These are phyloP conservation scores for Tricholoma bakamatsutake DNA, from an alignment of 768 basidiomycete genomes.

Conservation along the genomic window DNA sequence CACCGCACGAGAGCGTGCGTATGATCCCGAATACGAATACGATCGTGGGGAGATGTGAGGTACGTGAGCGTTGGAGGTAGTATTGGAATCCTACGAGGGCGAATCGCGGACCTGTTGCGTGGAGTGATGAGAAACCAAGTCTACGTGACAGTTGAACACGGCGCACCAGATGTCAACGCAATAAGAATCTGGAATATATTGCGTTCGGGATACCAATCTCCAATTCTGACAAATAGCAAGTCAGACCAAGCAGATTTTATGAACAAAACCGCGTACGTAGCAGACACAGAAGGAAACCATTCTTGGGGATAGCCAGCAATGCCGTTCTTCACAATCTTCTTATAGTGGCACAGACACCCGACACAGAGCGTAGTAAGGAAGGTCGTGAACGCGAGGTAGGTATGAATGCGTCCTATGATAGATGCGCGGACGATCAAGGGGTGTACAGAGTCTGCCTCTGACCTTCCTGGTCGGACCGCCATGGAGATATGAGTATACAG, in stretches of 20 bases:
- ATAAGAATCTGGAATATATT: slow-evolving; percentile 85
- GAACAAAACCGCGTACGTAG: slow-evolving; percentile 46
- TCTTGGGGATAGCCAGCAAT: slow-evolving; percentile 81
- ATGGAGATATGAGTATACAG: not conserved
- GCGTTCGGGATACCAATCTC: slow-evolving; percentile 87
- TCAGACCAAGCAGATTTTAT: not conserved
- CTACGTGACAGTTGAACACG: not conserved
- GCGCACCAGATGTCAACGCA: slow-evolving; percentile 69
- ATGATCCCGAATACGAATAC: slow-evolving; percentile 60
- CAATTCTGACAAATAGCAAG: slow-evolving; percentile 50
- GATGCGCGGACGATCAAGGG: slow-evolving; percentile 38
- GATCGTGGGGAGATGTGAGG: slow-evolving; percentile 40
- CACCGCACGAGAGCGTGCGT: slow-evolving; percentile 78
- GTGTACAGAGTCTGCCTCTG: not conserved
- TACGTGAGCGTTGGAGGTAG: slow-evolving; percentile 41
- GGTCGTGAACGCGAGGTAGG: slow-evolving; percentile 56
- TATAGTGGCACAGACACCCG: slow-evolving; percentile 69
- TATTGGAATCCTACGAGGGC: slow-evolving; percentile 60
- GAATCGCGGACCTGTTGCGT: slow-evolving; percentile 63
- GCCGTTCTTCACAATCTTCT: slow-evolving; percentile 80
- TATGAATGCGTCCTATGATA: slow-evolving; percentile 58
- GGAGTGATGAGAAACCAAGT: not conserved
- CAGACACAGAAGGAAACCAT: slow-evolving; percentile 89
- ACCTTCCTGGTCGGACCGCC: not conserved
- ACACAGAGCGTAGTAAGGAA: slow-evolving; percentile 60